phyloP scores from a whole-genome alignment of 805 yeast genomes.

The Zygoascus flipseniorum region DNA sequence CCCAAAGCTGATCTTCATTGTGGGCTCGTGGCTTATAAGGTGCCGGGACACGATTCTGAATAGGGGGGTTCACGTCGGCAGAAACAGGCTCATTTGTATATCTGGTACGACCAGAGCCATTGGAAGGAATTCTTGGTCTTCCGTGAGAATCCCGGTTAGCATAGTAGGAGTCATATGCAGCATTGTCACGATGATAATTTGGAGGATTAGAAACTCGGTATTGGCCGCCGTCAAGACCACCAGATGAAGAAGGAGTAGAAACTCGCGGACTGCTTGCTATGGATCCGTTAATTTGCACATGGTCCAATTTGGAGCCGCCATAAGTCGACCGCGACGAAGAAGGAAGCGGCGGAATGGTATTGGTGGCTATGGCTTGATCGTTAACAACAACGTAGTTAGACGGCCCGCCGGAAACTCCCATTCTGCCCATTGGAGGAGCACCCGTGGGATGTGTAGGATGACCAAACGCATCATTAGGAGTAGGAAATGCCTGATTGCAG shows the following conservation, averaged over 20 bases:
- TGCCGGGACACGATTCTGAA: not conserved
- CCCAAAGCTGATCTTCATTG: conserved; percentile 14
- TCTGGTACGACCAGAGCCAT: not conserved
- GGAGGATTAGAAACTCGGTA: conserved; percentile 1
- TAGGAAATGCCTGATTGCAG: conserved; percentile 11
- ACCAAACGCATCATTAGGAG: conserved; percentile 18
- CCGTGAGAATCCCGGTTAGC: not conserved
- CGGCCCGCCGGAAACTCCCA: not conserved
- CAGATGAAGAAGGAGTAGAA: not conserved
- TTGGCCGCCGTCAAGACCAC: conserved; percentile 1
- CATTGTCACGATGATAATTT: not conserved
- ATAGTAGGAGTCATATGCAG: conserved; percentile 1
- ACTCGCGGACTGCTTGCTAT: not conserved
- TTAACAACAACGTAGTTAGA: not conserved
- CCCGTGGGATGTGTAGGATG: conserved; percentile 4
- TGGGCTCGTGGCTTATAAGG: conserved; percentile 2
- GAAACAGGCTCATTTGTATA: not conserved
- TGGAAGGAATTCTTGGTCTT: conserved; percentile 5
- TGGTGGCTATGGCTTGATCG: conserved; percentile 8
- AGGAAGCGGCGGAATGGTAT: conserved; percentile 3
- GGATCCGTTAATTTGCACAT: not conserved
- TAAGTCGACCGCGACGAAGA: not conserved
- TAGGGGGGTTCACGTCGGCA: not conserved
- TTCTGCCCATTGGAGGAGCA: not conserved
- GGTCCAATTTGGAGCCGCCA: not conserved